Evolutionary conservation across 192 early-diverging fungal genomes (phyloP).

Genomic region (Backusella liffmaniae): DNA sequence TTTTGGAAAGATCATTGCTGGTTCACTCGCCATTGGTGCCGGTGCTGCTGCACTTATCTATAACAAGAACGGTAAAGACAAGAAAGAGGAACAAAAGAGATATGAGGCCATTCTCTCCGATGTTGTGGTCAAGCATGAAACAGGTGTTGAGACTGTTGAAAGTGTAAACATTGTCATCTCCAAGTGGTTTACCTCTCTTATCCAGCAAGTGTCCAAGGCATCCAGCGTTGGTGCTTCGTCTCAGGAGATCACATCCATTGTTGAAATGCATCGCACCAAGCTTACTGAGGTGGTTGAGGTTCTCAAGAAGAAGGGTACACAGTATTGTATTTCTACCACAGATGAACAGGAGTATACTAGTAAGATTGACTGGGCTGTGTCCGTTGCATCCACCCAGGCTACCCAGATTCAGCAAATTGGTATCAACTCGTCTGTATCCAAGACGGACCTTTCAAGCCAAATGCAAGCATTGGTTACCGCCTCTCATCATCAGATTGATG

Average conservation of each 20-base stretch:
- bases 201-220: background rate
- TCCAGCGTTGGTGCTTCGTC: background rate
- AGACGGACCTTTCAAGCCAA: conserved; percentile 11
- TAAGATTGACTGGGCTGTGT: background rate
- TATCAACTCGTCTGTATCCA: background rate
- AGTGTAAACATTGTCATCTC: conserved; percentile 12
- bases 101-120: background rate
- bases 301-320: background rate
- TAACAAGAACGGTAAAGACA: background rate
- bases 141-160: background rate
- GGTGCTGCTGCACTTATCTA: background rate
- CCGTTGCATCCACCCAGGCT: background rate
- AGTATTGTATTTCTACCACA: background rate
- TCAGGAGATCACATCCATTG: background rate
- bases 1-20: background rate
- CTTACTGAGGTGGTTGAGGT: conserved; percentile 17
- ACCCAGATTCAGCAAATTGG: conserved; percentile 18
- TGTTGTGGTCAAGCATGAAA: background rate
- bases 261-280: background rate
- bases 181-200: conserved; percentile 7
- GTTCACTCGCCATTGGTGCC: conserved; percentile 5
- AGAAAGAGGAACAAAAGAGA: background rate
- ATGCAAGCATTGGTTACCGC: conserved; percentile 2
- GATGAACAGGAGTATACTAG: conserved; percentile 1
- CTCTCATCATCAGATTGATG: conserved; percentile 16